phyloP scores from a whole-genome alignment of 1,284 basidiomycete species.

The Papiliotrema nemorosa region DNA sequence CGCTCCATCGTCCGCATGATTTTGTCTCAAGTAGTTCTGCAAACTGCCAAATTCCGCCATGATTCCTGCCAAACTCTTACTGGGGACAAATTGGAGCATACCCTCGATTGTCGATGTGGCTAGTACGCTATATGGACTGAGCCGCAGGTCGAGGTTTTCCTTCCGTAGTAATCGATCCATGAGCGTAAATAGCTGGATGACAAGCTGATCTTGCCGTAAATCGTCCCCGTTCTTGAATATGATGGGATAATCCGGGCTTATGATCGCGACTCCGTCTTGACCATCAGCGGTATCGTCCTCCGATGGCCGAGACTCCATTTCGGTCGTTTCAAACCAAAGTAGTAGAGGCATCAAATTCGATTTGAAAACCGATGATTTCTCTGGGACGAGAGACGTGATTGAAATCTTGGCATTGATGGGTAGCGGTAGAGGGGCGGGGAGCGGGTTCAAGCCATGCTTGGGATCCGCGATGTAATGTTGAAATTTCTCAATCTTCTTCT shows the following conservation, averaged over 20 bases:
- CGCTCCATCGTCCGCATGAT: conserved; percentile 86
- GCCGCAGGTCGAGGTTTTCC: conserved; percentile 90
- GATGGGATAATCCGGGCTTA: conserved; percentile 68
- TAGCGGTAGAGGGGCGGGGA: conserved; percentile 70
- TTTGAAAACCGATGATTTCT: conserved; percentile 95
- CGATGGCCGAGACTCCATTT: conserved; percentile 38
- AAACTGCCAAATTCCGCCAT: conserved; percentile 89
- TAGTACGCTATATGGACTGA: conserved; percentile 90
- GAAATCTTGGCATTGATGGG: conserved; percentile 82
- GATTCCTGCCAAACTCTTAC: conserved; percentile 90
- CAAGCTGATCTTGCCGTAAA: conserved; percentile 94
- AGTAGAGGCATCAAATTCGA: conserved; percentile 91
- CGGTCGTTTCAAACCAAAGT: conserved; percentile 78
- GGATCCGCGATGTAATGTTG: conserved; percentile 76
- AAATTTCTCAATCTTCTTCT: conserved; percentile 96
- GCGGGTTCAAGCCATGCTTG: conserved; percentile 71
- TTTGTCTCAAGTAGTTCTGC: conserved; percentile 78
- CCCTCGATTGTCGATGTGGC: conserved; percentile 90
- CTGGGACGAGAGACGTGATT: conserved; percentile 79
- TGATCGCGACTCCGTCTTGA: conserved; percentile 19
- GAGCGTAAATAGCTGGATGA: conserved; percentile 93
- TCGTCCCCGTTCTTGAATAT: conserved; percentile 99
- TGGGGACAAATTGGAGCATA: conserved; percentile 94
- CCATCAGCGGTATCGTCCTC: conserved; percentile 30
- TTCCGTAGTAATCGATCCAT: conserved; percentile 93